Base-by-base conservation (phyloP, 257 asterid species). In the Scutellaria baicalensis region DNA sequence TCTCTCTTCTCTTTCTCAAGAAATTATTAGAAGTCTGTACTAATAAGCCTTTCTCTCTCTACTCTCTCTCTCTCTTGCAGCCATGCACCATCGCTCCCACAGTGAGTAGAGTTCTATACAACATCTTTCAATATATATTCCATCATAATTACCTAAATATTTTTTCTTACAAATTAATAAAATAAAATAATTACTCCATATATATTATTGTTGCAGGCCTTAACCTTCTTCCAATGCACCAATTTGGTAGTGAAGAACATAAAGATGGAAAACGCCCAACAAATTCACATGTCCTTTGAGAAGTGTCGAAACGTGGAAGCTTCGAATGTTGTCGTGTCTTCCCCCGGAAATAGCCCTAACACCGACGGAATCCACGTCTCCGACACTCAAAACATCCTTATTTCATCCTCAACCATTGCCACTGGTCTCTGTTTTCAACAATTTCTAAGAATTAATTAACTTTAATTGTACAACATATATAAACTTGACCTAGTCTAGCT, bases 301-400 rank as follows among this genome's bases (percentile, higher is more conserved):
- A 64, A 33, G 66, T 88, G 95, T 27, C 36, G 3, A 8, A 74
- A 75, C 62, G 93, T 88, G 10, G 63, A 63, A 14, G 95, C 82
- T 38, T 82, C 90, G 3, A 79, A 83, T 16, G 75, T 88, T 9
- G 67, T 20, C 5, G 88, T 92, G 61, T 75, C 35, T 14, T 52
- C 96, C 27, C 97, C 98, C 0, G 86, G 57, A 71, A 58, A 45
- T 8, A 88, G 95, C 66, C 97, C 98, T 13, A 92, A 92, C 38
- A 92, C 98, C 5, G 98, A 92, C 59, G 98, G 97, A 50, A 90
- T 92, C 14, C 97, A 92, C 74, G 70, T 92, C 16, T 64, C 91
- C 0, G 45, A 17, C 10, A 84, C 93, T 9, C 78, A 78, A 75
- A 74, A 85, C 68, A 85, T 92, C 38, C 75, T 70, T 14, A 78